phyloP scores from a whole-genome alignment of 108 stramenopile species.

The Schizochytrium sp. region DNA sequence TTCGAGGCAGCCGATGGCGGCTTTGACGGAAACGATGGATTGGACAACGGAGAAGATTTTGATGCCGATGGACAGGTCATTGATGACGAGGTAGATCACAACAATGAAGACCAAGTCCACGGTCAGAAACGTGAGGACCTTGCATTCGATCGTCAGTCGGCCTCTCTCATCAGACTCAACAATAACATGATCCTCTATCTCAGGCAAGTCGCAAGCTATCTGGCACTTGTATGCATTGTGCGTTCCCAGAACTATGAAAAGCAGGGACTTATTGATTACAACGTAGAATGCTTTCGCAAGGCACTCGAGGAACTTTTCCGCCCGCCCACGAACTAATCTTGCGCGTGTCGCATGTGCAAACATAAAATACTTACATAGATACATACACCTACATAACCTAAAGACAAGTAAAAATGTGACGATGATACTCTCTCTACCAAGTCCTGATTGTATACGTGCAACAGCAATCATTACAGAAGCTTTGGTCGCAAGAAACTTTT shows the following conservation, averaged over 20 bases:
- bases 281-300: constrained; percentile 91
- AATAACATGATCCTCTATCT: constrained; percentile 95
- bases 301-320: constrained; percentile 80
- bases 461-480: no score
- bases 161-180: constrained; percentile 92
- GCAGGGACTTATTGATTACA: constrained; percentile 93
- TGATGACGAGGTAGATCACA: neutral
- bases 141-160: constrained; percentile 90
- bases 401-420: no score
- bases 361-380: constrained; percentile 13
- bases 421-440: no score
- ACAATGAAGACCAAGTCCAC: constrained; percentile 45
- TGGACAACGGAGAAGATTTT: constrained; percentile 76
- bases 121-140: constrained; percentile 73
- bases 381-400: neutral
- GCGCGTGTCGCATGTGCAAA: no score
- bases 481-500: no score
- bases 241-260: constrained; percentile 91
- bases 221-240: constrained; percentile 96
- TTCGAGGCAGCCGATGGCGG: constrained; percentile 51
- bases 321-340: neutral
- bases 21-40: constrained; percentile 76
- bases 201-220: constrained; percentile 91
- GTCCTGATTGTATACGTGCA: no score
- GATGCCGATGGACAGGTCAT: constrained; percentile 56